Evolutionary conservation across 75 land plant genomes (phyloP).

Genomic region (Sequoiadendron giganteum): DNA sequence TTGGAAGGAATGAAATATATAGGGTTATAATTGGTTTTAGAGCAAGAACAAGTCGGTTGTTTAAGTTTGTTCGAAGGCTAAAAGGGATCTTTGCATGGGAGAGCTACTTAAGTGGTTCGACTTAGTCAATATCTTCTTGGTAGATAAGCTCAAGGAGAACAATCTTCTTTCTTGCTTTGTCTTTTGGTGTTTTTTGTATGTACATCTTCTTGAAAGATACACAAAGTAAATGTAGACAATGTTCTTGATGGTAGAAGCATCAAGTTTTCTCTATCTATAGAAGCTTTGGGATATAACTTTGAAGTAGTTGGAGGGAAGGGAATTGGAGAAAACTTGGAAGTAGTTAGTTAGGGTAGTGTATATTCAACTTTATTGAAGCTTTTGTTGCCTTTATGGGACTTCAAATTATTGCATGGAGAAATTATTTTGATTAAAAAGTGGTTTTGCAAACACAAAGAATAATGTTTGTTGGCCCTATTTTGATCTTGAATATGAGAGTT

Average conservation of each 20-base stretch:
- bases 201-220: neutral
- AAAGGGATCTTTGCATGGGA: neutral
- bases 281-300: neutral
- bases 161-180: neutral
- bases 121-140: neutral
- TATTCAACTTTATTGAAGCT: neutral
- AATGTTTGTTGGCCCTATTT: slow-evolving; percentile 72
- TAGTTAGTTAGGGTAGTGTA: neutral
- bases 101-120: neutral
- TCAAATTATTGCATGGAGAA: neutral
- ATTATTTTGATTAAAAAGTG: neutral
- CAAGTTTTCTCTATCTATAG: too few relatives aligned
- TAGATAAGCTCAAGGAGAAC: neutral
- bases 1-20: neutral
- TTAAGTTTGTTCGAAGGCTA: neutral
- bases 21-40: neutral
- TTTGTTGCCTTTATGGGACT: neutral
- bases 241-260: neutral
- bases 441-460: slow-evolving; percentile 13
- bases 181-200: neutral
- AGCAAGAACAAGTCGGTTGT: neutral
- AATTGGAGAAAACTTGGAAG: neutral
- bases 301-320: neutral
- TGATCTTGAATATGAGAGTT: slow-evolving; percentile 86
- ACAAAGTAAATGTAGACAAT: neutral